Evolutionary conservation across 352 stramenopile species (phyloP).

Genomic region (Globisporangium lucens): DNA sequence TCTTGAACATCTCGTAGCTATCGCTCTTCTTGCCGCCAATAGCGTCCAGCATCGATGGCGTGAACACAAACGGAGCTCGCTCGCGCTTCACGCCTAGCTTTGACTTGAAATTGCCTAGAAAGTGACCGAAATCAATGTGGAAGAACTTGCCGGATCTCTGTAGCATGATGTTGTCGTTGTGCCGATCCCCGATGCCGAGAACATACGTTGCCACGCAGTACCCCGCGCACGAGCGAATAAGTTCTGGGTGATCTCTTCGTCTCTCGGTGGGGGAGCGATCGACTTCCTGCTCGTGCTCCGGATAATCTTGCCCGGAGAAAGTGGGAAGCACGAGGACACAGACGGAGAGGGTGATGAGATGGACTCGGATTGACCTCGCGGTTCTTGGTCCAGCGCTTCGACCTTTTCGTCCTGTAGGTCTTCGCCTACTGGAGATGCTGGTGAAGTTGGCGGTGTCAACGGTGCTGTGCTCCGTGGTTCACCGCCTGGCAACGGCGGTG

Average conservation of each 20-base stretch:
- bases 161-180: slow-evolving; percentile 97
- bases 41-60: slow-evolving; percentile 81
- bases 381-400: slow-evolving; percentile 1
- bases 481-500: slow-evolving; percentile 4
- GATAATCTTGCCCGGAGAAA: slow-evolving; percentile 38
- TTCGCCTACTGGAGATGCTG: slow-evolving; percentile 1
- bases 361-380: slow-evolving; percentile 17
- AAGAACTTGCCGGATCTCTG: slow-evolving; percentile 92
- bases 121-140: slow-evolving; percentile 97
- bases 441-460: slow-evolving; percentile 5
- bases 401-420: neutral
- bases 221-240: slow-evolving; percentile 88
- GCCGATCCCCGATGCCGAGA: slow-evolving; percentile 91
- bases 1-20: slow-evolving; percentile 74
- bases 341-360: slow-evolving; percentile 16
- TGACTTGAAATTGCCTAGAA: slow-evolving; percentile 94
- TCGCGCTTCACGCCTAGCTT: slow-evolving; percentile 92
- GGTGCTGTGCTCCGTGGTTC: slow-evolving; percentile 1
- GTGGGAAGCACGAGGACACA: slow-evolving; percentile 50
- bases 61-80: slow-evolving; percentile 91
- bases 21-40: slow-evolving; percentile 80
- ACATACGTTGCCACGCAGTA: slow-evolving; percentile 95
- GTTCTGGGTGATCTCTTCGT: slow-evolving; percentile 73
- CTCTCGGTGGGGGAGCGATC: slow-evolving; percentile 18
- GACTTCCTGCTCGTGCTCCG: slow-evolving; percentile 28